Evolutionary conservation across 305 asterid species (phyloP).

Genomic region (Fraxinus greggii): DNA sequence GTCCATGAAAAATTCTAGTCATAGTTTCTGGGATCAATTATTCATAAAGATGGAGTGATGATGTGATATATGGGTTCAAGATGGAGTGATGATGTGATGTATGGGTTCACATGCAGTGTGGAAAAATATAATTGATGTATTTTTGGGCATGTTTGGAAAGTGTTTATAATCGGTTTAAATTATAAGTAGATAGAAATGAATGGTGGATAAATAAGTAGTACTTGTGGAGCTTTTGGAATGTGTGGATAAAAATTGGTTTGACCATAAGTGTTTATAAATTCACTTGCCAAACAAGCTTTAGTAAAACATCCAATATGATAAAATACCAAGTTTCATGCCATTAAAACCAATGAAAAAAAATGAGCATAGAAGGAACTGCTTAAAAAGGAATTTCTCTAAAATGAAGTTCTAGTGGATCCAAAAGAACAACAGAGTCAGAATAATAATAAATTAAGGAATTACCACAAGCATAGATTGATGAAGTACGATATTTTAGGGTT

Average conservation of each 20-base stretch:
- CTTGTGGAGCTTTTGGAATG: not conserved
- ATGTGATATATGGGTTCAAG: not conserved
- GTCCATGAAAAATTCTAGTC: not conserved
- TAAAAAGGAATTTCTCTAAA: constrained; percentile 6
- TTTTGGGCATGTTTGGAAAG: not conserved
- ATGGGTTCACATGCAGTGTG: not conserved
- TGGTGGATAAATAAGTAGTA: not conserved
- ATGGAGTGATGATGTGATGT: constrained; percentile 10
- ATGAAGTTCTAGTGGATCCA: not conserved
- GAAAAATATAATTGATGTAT: not conserved
- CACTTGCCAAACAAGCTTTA: not conserved
- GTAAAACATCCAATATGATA: not conserved
- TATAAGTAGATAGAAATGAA: not conserved
- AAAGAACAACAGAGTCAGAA: not conserved
- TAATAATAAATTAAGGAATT: not conserved
- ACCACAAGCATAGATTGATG: not conserved
- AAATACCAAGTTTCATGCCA: not conserved
- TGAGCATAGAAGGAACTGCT: not conserved
- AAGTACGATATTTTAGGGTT: not conserved
- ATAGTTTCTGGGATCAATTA: constrained; percentile 1
- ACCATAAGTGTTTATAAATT: not conserved
- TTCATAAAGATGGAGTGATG: constrained; percentile 8
- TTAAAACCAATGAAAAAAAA: not conserved
- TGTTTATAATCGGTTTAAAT: not conserved
- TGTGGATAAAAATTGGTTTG: not conserved